Base-by-base conservation (phyloP, 805 yeast species). In the Saturnispora zaruensis region DNA sequence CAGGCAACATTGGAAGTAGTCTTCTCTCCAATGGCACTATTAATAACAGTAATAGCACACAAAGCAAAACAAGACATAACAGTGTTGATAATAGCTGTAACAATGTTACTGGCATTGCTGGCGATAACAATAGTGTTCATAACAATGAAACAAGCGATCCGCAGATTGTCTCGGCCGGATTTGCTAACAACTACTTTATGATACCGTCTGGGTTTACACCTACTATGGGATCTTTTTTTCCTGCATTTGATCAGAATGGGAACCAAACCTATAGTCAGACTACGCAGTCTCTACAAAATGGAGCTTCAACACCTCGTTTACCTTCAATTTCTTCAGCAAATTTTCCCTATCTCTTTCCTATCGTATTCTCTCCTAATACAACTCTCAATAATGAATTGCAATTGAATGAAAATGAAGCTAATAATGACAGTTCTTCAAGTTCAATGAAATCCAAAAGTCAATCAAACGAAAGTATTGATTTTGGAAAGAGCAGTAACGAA, bases 251-350 rank as follows among this genome's bases (percentile, higher is more conserved):
- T 36, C 23, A 6, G 18, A 16, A 6, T 9, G 21, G 23, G 7
- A 36, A 18, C 13, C 40, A 36, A 18, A 7, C 21, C 8, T 16
- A 36, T 16, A 16, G 8, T 36, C 40, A 36, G 14, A 41, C 18
- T 8, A 26, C 6, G 2, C 34, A 42, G 28, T 5, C 45, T 11
- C 23, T 28, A 18, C 46, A 30, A 13, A 34, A 32, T 8, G 25
- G 49, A 2, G 9, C 41, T 18, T 28, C 16, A 26, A 21, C 43
- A n/a, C 45, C 53, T 3, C 51, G 46, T 3, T 30, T 50, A 6
- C 37, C 52, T 11, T 51, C 53, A 33, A 9, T 50, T 16, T 11
- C 46, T 4, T 16, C 49, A n/a, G 50, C 50, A 3, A 34, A 25
- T n/a, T 37, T 42, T 8, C 30, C 51, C 6, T 11, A 37, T 18